Evolutionary conservation across 2,329 filamentous ascomycete genomes (phyloP).

Genomic region (Aspergillus eucalypticola): DNA sequence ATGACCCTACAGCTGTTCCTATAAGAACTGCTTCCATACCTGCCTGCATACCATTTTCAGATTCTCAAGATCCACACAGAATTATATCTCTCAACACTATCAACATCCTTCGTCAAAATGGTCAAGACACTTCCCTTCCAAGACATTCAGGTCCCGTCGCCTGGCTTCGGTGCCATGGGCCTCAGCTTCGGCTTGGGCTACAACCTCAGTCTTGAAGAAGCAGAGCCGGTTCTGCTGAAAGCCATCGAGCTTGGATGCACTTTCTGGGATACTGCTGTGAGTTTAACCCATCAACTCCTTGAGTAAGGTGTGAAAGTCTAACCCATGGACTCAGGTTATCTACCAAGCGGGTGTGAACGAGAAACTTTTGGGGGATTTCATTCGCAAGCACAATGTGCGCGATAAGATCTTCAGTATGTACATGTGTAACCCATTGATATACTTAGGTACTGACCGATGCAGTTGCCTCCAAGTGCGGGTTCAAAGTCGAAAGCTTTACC

Average conservation of each 20-base stretch:
- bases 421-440: neutral
- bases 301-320: neutral
- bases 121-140: slow-evolving; percentile 46
- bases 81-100: neutral
- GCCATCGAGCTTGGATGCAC: slow-evolving; percentile 51
- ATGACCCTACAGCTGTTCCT: neutral
- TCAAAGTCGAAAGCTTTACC: slow-evolving; percentile 34
- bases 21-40: neutral
- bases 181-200: slow-evolving; percentile 48
- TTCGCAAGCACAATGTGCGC: slow-evolving; percentile 52
- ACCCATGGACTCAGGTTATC: slow-evolving; percentile 37
- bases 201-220: slow-evolving; percentile 47
- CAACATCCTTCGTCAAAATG: slow-evolving; percentile 27
- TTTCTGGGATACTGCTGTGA: slow-evolving; percentile 51
- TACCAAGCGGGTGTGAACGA: slow-evolving; percentile 53
- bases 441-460: neutral
- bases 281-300: slow-evolving; percentile 12
- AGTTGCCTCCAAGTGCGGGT: slow-evolving; percentile 54
- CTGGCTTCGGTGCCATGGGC: slow-evolving; percentile 56
- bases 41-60: neutral
- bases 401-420: slow-evolving; percentile 52
- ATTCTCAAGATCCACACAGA: neutral
- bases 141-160: slow-evolving; percentile 42
- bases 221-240: slow-evolving; percentile 53
- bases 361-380: slow-evolving; percentile 53